phyloP scores from a whole-genome alignment of 2,329 filamentous ascomycete species.

The Chaetomium sp. region DNA sequence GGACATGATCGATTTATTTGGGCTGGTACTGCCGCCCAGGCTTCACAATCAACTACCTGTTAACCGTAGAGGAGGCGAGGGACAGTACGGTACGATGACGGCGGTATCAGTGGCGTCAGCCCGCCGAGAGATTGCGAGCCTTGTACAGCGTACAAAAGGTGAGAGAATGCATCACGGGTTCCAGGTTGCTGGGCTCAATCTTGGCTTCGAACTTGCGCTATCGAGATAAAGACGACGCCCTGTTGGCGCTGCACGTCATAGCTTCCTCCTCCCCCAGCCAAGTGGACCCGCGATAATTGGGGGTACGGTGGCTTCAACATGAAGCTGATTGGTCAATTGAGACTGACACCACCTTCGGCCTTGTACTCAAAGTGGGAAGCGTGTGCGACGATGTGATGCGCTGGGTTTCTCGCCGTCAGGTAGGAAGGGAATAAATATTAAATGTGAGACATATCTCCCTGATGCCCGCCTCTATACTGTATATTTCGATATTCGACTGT shows the following conservation, averaged over 20 bases:
- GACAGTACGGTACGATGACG: conserved; percentile 3
- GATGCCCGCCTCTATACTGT: neutral
- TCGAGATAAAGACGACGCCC: conserved; percentile 7
- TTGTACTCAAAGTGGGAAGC: neutral
- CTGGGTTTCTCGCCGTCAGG: neutral
- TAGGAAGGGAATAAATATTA: neutral
- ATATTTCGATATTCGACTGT: neutral
- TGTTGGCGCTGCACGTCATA: neutral
- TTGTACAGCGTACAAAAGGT: neutral
- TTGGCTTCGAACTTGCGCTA: neutral
- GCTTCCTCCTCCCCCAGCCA: neutral
- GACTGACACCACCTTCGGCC: neutral
- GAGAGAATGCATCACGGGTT: conserved; percentile 12
- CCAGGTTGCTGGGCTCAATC: neutral
- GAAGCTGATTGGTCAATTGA: conserved; percentile 4
- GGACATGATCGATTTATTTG: neutral
- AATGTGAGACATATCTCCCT: neutral
- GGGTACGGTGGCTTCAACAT: neutral
- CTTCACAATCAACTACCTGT: neutral
- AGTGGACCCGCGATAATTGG: neutral
- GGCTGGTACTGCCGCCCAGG: neutral
- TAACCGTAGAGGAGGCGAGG: neutral
- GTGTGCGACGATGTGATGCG: neutral
- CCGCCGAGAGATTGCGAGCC: conserved; percentile 23
- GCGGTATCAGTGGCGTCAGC: conserved; percentile 25